Percentiles rank a stretch among this genome's conserved stretches.
Conservation (phyloP, 352 stramenopile species). For the Globisporangium spiculum region DNA sequence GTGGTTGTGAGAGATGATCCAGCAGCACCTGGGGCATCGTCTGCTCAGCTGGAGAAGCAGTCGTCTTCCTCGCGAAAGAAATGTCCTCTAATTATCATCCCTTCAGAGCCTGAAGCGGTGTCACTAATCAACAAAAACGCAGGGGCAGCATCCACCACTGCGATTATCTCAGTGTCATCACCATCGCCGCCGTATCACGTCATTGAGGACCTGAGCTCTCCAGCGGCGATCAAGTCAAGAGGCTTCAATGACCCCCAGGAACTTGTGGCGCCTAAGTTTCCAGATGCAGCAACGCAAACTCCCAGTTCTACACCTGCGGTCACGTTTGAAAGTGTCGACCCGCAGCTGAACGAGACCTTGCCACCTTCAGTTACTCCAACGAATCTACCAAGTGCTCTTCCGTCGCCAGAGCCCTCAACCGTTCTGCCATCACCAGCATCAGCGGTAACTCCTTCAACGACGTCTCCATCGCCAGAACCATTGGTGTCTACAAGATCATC, state of each 20-base stretch:
- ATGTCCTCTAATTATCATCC: background rate
- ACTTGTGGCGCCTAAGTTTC: background rate
- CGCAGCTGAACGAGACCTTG: background rate
- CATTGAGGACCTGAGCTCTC: background rate
- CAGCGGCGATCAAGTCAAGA: background rate
- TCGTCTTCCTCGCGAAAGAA: background rate
- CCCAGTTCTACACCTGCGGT: background rate
- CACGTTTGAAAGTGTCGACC: background rate
- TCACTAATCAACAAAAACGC: background rate
- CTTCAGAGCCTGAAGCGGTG: background rate
- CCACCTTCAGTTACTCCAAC: background rate
- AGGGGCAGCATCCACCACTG: background rate
- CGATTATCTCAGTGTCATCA: background rate
- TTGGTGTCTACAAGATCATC: background rate
- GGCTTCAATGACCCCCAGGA: background rate
- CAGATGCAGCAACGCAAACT: background rate
- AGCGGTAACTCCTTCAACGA: background rate
- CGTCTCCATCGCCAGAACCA: background rate
- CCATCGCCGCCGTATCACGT: background rate
- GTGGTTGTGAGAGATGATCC: background rate
- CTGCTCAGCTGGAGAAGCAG: conserved; percentile 1
- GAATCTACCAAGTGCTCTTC: background rate
- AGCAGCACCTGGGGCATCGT: background rate
- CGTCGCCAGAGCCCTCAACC: background rate
- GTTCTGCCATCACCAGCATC: background rate